Base-by-base conservation (phyloP, 345 rosid species). In the Populus euphratica region DNA sequence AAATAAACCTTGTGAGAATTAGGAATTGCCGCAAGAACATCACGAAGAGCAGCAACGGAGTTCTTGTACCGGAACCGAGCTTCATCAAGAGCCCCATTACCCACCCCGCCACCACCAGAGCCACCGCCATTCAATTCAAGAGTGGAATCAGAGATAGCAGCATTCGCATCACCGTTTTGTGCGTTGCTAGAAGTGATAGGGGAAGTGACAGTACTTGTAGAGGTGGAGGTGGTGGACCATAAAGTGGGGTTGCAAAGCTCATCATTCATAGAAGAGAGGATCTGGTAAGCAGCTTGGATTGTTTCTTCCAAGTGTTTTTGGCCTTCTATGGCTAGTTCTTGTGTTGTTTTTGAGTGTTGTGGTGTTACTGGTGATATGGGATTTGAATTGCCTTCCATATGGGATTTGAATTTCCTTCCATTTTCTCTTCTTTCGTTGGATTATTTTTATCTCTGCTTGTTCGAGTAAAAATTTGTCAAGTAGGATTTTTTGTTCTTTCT, bases 211-310 rank as follows among this genome's bases (percentile, higher is more conserved):
- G 81, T 44, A 52, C 82, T 35, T 9, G 73, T 79, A 33, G 77
- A 41, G 23, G 70, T 36, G 64, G 90, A 52, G 56, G 88, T 72
- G 39, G 92, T 86, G 68, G 96, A 86, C 99, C 99, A 96, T 39
- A 93, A 80, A 66, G 91, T 70, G 2, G 97, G 93, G 73, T 92
- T 94, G 82, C 98, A 94, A 52, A 96, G 97, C 91, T 94, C 98
- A 77, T 94, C 96, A 82, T 94, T 94, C 94, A 92, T 94, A 79
- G 97, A 89, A 56, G 91, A 85, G 76, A 96, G 90, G 35, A 96
- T 91, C 83, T 87, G 92, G 80, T 85, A 94, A 20, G 97, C 98
- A 2, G 98, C 90, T 81, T 91, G 90, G 35, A 96, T 90, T 18
- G 97, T 96, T 66, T 94, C 94, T 79, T 96, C 93, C 13, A 96